Evolutionary conservation across 495 filamentous ascomycete genomes (phyloP), one percentile per base, ranked within the genome.

Genomic region (Penicillium subrubescens): DNA sequence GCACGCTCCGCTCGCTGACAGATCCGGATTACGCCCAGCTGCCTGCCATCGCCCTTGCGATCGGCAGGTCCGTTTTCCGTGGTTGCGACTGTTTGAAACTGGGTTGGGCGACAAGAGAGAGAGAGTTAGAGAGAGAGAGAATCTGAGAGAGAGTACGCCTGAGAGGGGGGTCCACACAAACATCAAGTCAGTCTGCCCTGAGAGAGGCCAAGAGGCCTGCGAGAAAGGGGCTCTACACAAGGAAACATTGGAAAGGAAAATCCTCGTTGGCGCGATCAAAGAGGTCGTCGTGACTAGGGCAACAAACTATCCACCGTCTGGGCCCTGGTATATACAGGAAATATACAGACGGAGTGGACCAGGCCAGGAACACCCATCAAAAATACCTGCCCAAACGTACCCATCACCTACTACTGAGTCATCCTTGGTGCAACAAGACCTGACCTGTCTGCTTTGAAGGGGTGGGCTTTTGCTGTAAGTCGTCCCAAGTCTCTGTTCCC

Each of bases 41-140:
- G 50, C 64, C 71, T 67, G 71, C 71, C 71, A 70, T 73, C 71
- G 71, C 71, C 64, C 60, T 54, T 60, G 69, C 69, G 71, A 73
- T 73, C 69, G 71, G 71, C 71, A 69, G 69, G 69, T 71, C 61
- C 68, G 62, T 60, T 53, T 66, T 64, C 69, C 61, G 55, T 61
- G 46, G 61, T 52, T 43, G 56, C 56, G 39, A 43, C 39, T 43
- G 63, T 46, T 46, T 50, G 39, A 41, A 34, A n/a, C 51, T 34
- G 66, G 63, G 63, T 66, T 68, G 63, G 66, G 66, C 55, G 60
- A 41, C 27, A 15, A 41, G 56, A 23, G 43, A 62, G 50, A 52
- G 50, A 52, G 35, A 35, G 31, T n/a, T n/a, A 41, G 56, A 23
- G 43, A 62, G 50, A 52, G 50, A 52, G 35, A 35, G 31, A 61